Percentiles rank a stretch among this genome's conserved stretches.
Conservation (phyloP, 2,329 filamentous ascomycete genomes). For the Raffaelea deltoideospora region DNA sequence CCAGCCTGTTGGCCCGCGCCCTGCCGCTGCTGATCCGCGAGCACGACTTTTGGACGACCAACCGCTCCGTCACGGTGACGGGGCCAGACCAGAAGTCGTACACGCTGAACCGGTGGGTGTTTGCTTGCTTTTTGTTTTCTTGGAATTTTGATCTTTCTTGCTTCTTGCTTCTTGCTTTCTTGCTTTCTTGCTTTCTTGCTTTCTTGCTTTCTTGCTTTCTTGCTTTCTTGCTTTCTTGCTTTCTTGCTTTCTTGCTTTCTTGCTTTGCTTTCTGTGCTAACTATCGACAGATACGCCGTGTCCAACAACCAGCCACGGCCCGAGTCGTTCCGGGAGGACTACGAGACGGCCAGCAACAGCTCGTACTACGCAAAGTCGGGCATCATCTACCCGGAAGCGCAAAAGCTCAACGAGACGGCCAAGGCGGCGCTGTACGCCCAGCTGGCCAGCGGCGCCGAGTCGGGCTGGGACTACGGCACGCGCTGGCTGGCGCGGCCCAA, state of each 20-base stretch:
- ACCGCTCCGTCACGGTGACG: slow-evolving; percentile 40
- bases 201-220: neutral
- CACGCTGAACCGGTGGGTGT: slow-evolving; percentile 36
- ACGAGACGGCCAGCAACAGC: slow-evolving; percentile 45
- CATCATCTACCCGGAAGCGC: slow-evolving; percentile 38
- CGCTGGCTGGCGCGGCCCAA: slow-evolving; percentile 42
- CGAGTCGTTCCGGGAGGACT: slow-evolving; percentile 53
- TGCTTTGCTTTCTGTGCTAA: neutral
- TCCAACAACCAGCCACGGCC: slow-evolving; percentile 50
- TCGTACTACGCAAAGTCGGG: slow-evolving; percentile 46
- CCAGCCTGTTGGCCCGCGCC: slow-evolving; percentile 41
- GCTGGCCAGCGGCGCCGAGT: slow-evolving; percentile 50
- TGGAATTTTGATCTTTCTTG: neutral
- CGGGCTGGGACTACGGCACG: slow-evolving; percentile 47
- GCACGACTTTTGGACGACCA: slow-evolving; percentile 46
- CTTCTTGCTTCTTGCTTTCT: no score
- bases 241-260: neutral
- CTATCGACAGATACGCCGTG: slow-evolving; percentile 35
- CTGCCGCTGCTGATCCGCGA: slow-evolving; percentile 48
- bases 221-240: neutral
- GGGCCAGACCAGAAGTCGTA: slow-evolving; percentile 30
- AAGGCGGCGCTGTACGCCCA: slow-evolving; percentile 41
- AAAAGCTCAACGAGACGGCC: slow-evolving; percentile 34
- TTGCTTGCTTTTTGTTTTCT: neutral
- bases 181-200: neutral